phyloP scores from a whole-genome alignment of 1,284 basidiomycete genomes.

The Ceratobasidium sp. region DNA sequence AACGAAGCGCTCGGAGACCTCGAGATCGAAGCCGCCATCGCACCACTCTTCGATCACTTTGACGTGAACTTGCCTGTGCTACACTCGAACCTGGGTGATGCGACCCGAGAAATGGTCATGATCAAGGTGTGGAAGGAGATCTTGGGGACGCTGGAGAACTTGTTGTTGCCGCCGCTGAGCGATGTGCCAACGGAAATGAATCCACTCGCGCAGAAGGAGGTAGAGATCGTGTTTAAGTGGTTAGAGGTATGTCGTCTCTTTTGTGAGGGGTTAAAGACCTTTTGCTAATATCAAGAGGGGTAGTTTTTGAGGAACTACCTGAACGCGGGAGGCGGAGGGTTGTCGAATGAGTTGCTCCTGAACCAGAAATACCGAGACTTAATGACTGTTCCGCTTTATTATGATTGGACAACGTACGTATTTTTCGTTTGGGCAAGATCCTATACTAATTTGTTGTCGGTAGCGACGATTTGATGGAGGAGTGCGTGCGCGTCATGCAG shows the following conservation, averaged over 20 bases:
- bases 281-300: constrained; percentile 19
- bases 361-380: constrained; percentile 97
- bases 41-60: constrained; percentile 95
- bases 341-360: constrained; percentile 90
- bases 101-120: constrained; percentile 95
- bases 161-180: constrained; percentile 93
- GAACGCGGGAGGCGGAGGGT: constrained; percentile 92
- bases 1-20: constrained; percentile 84
- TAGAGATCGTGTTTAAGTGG: constrained; percentile 99
- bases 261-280: constrained; percentile 5
- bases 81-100: constrained; percentile 86
- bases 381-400: constrained; percentile 90
- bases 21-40: constrained; percentile 95
- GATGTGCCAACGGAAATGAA: constrained; percentile 93
- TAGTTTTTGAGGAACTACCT: constrained; percentile 96
- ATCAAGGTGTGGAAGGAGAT: constrained; percentile 98
- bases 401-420: constrained; percentile 90
- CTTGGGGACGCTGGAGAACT: constrained; percentile 84
- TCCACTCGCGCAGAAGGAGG: constrained; percentile 92
- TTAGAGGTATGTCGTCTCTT: constrained; percentile 72
- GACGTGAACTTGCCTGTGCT: constrained; percentile 94
- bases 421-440: constrained; percentile 19
- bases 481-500: constrained; percentile 95
- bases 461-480: constrained; percentile 93
- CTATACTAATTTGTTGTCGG: constrained; percentile 44